These are phyloP conservation scores for Scedosporium apiospermum DNA, from an alignment of 2,329 filamentous ascomycete species.

Conservation along the genomic window DNA sequence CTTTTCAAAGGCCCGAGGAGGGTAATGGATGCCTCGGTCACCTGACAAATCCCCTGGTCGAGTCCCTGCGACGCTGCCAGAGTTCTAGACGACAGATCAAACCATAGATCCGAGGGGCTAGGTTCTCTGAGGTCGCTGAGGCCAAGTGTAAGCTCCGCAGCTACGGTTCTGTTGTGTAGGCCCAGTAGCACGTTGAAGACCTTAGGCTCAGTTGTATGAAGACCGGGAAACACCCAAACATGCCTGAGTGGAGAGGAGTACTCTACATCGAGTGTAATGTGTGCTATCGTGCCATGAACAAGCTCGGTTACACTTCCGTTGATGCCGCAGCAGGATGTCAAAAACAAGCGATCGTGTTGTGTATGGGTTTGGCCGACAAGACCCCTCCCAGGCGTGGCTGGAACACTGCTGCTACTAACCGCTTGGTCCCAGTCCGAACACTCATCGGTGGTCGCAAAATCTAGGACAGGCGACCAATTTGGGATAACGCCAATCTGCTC, in stretches of 20 bases:
- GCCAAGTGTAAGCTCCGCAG: conserved; percentile 39
- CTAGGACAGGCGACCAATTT: conserved; percentile 53
- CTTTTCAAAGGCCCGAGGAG: conserved; percentile 14
- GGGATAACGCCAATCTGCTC: conserved; percentile 39
- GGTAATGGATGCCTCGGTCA: conserved; percentile 40
- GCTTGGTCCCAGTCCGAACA: conserved; percentile 21
- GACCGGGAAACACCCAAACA: conserved; percentile 39
- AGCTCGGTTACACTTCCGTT: conserved; percentile 59
- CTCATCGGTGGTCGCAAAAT: conserved; percentile 38
- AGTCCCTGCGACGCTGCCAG: conserved; percentile 31
- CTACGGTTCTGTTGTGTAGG: conserved; percentile 36
- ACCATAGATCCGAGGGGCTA: conserved; percentile 28
- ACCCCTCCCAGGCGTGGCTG: conserved; percentile 18
- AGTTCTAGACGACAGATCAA: conserved; percentile 45
- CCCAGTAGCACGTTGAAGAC: conserved; percentile 31
- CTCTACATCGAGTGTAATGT: conserved; percentile 49
- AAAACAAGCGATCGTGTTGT: conserved; percentile 50
- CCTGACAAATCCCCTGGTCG: conserved; percentile 35
- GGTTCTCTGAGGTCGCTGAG: conserved; percentile 34
- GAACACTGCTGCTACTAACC: conserved; percentile 11
- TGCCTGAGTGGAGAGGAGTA: conserved; percentile 37
- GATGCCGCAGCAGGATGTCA: conserved; percentile 53
- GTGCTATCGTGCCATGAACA: conserved; percentile 60
- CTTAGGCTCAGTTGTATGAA: background rate
- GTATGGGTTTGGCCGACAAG: conserved; percentile 12